Base-by-base conservation (phyloP, 805 yeast species). In the Saccharomycopsis malanga region DNA sequence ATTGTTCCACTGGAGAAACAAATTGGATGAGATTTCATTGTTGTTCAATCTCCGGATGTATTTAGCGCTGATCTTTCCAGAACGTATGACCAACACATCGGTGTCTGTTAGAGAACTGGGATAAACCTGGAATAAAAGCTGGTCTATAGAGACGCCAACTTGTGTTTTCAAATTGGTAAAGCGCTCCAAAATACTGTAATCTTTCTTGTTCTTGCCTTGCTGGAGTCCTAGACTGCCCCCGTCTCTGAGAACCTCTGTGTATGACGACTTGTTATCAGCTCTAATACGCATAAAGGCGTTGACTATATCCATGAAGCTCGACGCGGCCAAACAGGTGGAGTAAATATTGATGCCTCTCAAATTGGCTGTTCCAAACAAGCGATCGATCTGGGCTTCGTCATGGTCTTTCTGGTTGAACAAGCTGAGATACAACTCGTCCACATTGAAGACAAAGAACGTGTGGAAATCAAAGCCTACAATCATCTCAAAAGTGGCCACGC, bases 401-500 rank as follows among this genome's bases (percentile, higher is more conserved):
- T 56, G 50, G 40, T 74, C 81, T 54, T 78, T 76, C 56, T 83
- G 86, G 60, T 91, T 93, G 60, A 73, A 81, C 17, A 87, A 67
- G 22, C 77, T 77, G 14, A 83, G 62, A 10, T 71, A 65, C 22
- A 78, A 65, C 1, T 66, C 64, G 4, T 68, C 62, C 18, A 83
- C 61, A 14, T 71, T 70, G 2, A 79, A 76, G 39, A 91, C 74
- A 29, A 86, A 73, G 61, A 93, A 88, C 15, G 86, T 77, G 59
- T 91, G 96, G 60, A 79, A 87, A 60, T 93, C 98, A 56, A 91
- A 79, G 0, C 88, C 79, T 3, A 81, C 65, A 57, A 83, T 83
- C 2, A 76, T 56, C 23, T 79, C 77, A 18, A 86, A 56, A 3
- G 70, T 65, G 1, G 68, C 77, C 27, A 87, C 59, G 0, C 82